A percentile compares a stretch with the other conserved stretches of the same genome.
Evolutionary conservation across 306 rosid species (phyloP).

Genomic region (Dalbergia cochinchinensis): DNA sequence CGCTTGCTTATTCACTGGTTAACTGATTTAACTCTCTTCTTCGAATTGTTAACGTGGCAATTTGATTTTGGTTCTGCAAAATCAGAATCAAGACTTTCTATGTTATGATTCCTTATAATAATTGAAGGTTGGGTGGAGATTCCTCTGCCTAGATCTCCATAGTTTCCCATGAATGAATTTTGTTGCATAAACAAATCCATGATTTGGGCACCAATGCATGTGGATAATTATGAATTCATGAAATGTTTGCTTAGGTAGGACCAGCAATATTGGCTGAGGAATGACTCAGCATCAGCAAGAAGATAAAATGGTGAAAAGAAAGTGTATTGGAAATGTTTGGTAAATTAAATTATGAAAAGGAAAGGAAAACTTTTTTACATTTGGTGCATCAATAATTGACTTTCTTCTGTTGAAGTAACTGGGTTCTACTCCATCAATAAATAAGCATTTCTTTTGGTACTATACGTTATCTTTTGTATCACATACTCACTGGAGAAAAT

Average conservation of each 20-base stretch:
- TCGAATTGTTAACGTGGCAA: not conserved
- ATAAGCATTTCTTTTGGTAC: too few species aligned
- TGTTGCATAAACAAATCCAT: not conserved
- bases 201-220: not conserved
- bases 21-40: not conserved
- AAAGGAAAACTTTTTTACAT: too few species aligned
- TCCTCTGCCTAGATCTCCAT: not conserved
- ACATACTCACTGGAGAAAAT: too few species aligned
- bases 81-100: not conserved
- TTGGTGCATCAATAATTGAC: too few species aligned
- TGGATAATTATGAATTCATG: constrained; percentile 2
- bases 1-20: not conserved
- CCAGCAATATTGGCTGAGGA: not conserved
- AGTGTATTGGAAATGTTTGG: not conserved
- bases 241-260: not conserved
- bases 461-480: too few species aligned
- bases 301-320: not conserved
- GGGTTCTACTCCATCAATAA: too few species aligned
- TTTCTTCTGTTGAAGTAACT: too few species aligned
- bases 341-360: too few species aligned
- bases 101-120: constrained; percentile 14
- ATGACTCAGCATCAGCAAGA: not conserved
- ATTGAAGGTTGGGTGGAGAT: not conserved
- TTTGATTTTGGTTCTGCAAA: not conserved
- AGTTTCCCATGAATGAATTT: not conserved